Conservation (phyloP, 164 flowering plant species). For the Vitis vinifera region DNA sequence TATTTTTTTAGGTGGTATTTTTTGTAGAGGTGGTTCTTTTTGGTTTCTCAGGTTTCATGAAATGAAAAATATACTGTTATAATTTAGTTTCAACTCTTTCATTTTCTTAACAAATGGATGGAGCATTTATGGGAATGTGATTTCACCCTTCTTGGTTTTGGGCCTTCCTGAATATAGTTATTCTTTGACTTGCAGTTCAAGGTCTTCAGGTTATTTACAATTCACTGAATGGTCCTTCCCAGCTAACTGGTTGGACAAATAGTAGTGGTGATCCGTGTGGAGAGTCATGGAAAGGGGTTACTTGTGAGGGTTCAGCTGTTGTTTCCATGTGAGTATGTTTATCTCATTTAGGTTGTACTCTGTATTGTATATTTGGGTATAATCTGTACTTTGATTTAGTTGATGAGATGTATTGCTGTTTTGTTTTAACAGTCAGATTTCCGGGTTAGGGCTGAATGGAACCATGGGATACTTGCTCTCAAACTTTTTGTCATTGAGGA, state of each 20-base stretch:
- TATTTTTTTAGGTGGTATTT: too few species aligned
- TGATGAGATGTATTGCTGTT: slow-evolving; percentile 6
- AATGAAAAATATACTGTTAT: too few species aligned
- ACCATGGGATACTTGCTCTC: slow-evolving; percentile 84
- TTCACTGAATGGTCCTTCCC: slow-evolving; percentile 67
- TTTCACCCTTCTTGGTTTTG: too few species aligned
- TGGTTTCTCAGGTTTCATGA: too few species aligned
- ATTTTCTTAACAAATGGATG: too few species aligned
- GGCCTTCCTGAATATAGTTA: background rate
- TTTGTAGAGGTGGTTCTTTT: too few species aligned
- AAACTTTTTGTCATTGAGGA: slow-evolving; percentile 51
- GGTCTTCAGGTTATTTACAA: slow-evolving; percentile 69
- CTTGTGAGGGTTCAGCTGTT: slow-evolving; percentile 74
- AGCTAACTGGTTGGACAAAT: slow-evolving; percentile 76
- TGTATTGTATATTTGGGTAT: background rate
- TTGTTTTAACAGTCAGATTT: slow-evolving; percentile 50
- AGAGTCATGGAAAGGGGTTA: slow-evolving; percentile 85
- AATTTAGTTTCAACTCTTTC: too few species aligned
- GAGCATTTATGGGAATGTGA: too few species aligned
- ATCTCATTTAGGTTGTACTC: background rate
- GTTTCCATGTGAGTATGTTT: slow-evolving; percentile 58
- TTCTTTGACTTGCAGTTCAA: slow-evolving; percentile 44
- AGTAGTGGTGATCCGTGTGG: slow-evolving; percentile 90
- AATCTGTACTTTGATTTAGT: slow-evolving; percentile 2
- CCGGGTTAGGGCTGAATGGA: slow-evolving; percentile 80